These are phyloP conservation scores for Suillus sp. DNA, from an alignment of 768 basidiomycete species.

Conservation along the genomic window DNA sequence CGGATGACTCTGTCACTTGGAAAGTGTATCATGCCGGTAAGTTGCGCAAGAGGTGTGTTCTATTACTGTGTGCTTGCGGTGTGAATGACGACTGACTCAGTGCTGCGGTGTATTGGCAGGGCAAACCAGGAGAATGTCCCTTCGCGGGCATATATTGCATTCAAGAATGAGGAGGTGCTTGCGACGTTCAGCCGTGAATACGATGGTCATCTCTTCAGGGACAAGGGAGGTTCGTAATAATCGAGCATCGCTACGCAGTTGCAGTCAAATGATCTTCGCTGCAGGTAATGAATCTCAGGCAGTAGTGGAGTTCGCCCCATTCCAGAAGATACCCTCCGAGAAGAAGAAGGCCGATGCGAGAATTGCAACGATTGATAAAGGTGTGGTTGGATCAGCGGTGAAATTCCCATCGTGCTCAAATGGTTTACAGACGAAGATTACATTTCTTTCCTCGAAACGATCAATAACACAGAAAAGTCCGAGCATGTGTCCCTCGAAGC, in stretches of 20 bases:
- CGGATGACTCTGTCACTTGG: slow-evolving; percentile 70
- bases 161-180: slow-evolving; percentile 74
- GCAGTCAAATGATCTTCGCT: slow-evolving; percentile 3
- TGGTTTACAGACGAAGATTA: slow-evolving; percentile 73
- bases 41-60: slow-evolving; percentile 62
- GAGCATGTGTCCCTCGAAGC: slow-evolving; percentile 69
- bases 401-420: slow-evolving; percentile 9
- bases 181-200: slow-evolving; percentile 79
- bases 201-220: slow-evolving; percentile 89
- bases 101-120: slow-evolving; percentile 39
- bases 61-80: background rate
- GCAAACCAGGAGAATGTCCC: slow-evolving; percentile 81
- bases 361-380: slow-evolving; percentile 88
- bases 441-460: slow-evolving; percentile 75
- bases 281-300: slow-evolving; percentile 86
- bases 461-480: slow-evolving; percentile 52
- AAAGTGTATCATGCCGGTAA: slow-evolving; percentile 70
- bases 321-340: slow-evolving; percentile 77
- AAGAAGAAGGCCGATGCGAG: slow-evolving; percentile 81
- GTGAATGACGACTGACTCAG: background rate
- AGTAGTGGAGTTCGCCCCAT: slow-evolving; percentile 92
- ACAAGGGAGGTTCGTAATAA: slow-evolving; percentile 75
- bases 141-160: slow-evolving; percentile 91
- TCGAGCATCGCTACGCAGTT: background rate
- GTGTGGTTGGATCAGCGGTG: slow-evolving; percentile 38